phyloP scores from a whole-genome alignment of 2,329 filamentous ascomycete genomes.

The Colletotrichum tanaceti region DNA sequence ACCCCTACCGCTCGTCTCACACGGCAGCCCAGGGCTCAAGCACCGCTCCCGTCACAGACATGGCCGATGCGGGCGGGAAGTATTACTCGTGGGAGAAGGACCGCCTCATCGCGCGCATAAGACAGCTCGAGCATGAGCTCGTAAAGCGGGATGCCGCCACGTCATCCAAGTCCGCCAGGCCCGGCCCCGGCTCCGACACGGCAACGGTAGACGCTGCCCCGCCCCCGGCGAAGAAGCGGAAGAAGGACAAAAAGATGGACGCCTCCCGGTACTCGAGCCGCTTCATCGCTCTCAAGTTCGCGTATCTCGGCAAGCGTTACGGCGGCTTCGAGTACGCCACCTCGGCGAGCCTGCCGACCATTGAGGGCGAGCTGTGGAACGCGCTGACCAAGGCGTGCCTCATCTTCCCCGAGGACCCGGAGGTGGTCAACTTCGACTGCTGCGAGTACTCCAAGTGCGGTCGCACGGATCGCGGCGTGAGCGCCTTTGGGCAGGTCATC shows the following conservation, averaged over 20 bases:
- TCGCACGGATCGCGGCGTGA: slow-evolving; percentile 91
- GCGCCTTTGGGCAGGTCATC: slow-evolving; percentile 96
- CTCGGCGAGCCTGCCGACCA: slow-evolving; percentile 78
- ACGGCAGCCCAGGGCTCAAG: slow-evolving; percentile 15
- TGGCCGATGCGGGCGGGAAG: slow-evolving; percentile 46
- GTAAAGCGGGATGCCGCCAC: slow-evolving; percentile 57
- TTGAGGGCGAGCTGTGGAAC: slow-evolving; percentile 95
- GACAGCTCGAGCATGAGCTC: slow-evolving; percentile 74
- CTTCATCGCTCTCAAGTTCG: slow-evolving; percentile 90
- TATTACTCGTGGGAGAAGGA: slow-evolving; percentile 77
- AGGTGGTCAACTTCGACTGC: slow-evolving; percentile 80
- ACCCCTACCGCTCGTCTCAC: not conserved
- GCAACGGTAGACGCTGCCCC: slow-evolving; percentile 19
- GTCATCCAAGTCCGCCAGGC: slow-evolving; percentile 42
- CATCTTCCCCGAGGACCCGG: slow-evolving; percentile 76
- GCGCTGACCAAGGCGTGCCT: slow-evolving; percentile 84
- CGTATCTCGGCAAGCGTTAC: slow-evolving; percentile 91
- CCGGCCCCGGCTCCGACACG: slow-evolving; percentile 22
- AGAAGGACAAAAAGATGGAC: slow-evolving; percentile 69
- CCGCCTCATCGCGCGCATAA: slow-evolving; percentile 75
- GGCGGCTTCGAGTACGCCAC: slow-evolving; percentile 92
- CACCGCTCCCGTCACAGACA: slow-evolving; percentile 28
- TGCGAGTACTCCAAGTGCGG: slow-evolving; percentile 97
- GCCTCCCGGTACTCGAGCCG: slow-evolving; percentile 84
- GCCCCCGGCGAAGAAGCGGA: slow-evolving; percentile 50